Conservation (phyloP, 176 grass and related monocot genomes). For the Phoenix roebelenii region DNA sequence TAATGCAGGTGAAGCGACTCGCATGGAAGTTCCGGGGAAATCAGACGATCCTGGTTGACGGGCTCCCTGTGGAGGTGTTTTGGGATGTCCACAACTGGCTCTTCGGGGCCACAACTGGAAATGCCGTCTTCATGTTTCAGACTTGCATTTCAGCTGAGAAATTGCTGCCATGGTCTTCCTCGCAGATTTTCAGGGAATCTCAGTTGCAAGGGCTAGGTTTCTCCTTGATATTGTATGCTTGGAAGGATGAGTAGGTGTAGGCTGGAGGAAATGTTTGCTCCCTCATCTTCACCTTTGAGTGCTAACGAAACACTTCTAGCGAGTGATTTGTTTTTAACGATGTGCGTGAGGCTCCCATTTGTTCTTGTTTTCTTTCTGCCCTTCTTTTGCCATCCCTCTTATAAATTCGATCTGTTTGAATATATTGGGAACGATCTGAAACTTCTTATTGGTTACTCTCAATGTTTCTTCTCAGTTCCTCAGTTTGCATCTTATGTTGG, state of each 20-base stretch:
- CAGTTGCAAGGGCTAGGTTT: neutral
- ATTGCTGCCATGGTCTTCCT: neutral
- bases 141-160: slow-evolving; percentile 2
- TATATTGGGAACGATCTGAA: too few relatives aligned
- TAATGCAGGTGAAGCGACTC: slow-evolving; percentile 11
- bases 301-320: neutral
- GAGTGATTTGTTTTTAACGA: too few relatives aligned
- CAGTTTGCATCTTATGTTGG: too few relatives aligned
- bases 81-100: slow-evolving; percentile 16
- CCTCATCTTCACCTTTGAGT: neutral
- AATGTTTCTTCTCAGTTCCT: too few relatives aligned
- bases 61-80: slow-evolving; percentile 7
- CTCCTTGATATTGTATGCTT: slow-evolving; percentile 11
- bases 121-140: slow-evolving; percentile 15
- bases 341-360: too few relatives aligned
- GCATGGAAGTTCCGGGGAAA: slow-evolving; percentile 9
- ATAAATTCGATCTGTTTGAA: too few relatives aligned
- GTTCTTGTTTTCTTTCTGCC: too few relatives aligned
- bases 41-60: slow-evolving; percentile 8
- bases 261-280: slow-evolving; percentile 1
- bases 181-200: neutral
- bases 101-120: neutral
- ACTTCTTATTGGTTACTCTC: too few relatives aligned
- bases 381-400: too few relatives aligned
- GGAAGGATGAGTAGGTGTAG: slow-evolving; percentile 9